Percentiles rank a stretch among this genome's conserved stretches.
Conservation (phyloP, 169 alveolate species). For the Plasmodium sp. region DNA sequence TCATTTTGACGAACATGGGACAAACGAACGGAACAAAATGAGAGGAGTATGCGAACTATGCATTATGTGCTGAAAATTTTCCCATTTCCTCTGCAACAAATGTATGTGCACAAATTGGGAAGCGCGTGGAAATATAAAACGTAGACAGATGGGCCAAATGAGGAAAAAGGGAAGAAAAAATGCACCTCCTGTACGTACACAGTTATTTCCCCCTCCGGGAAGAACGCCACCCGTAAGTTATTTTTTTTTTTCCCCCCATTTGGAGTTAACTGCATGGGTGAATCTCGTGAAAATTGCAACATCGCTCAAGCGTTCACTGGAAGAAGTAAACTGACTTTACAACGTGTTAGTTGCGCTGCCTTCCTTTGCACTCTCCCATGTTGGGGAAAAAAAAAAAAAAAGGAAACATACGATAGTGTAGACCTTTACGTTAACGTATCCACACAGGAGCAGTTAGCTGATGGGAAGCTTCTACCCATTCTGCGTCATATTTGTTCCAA, state of each 20-base stretch:
- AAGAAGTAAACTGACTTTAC: background rate
- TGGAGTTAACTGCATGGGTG: background rate
- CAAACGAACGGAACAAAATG: background rate
- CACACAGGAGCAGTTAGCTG: background rate
- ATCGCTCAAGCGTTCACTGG: background rate
- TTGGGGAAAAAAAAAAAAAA: background rate
- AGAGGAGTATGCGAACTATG: background rate
- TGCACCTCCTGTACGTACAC: background rate
- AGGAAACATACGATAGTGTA: background rate
- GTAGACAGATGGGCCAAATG: background rate
- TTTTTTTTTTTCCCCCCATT: background rate
- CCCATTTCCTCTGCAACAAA: background rate
- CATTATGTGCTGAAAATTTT: background rate
- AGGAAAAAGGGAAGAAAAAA: background rate
- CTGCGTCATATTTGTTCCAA: background rate
- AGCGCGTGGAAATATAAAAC: background rate
- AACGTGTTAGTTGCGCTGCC: background rate
- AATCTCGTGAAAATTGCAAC: background rate
- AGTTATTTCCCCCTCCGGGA: background rate
- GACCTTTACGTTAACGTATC: background rate
- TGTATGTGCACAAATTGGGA: background rate
- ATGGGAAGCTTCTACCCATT: background rate
- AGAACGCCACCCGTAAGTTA: background rate
- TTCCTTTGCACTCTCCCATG: background rate
- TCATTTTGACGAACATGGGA: background rate